Base-by-base conservation (phyloP, 495 filamentous ascomycete species). In the Saxophila tyrrhenica region DNA sequence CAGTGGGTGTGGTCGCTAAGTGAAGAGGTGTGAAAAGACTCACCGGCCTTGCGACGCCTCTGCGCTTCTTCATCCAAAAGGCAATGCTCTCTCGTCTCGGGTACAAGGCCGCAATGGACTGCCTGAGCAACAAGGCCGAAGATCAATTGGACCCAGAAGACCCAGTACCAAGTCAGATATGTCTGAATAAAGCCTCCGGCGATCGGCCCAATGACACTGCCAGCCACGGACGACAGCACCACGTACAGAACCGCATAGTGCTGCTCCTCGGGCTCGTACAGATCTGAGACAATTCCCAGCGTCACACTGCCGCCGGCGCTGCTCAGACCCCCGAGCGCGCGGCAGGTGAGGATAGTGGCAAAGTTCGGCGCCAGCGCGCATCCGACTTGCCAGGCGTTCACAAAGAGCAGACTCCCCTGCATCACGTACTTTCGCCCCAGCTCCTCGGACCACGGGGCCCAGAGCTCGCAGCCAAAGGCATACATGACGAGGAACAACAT, bases 361-460 rank as follows among this genome's bases (percentile, higher is more conserved):
- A 81, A 84, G 61, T 85, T 87, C 1, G 78, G 79, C 1, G 84
- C 84, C 25, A 89, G 57, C 0, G 77, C 85, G 51, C 82, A 83
- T 2, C 83, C 84, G n/a, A 89, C 71, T 58, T 84, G 80, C 77
- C 80, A 89, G 45, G 88, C 72, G 57, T 91, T 91, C 57, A 87
- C 82, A 17, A 91, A 64, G 38, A 79, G 72, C 41, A 89, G 65
- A 50, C 75, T 82, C 44, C 79, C 68, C 70, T 88, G 85, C 59
- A 88, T 72, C 60, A 88, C 74, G 2, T 76, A 78, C 72, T 78
- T 81, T 39, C 86, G 78, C 16, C 86, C 86, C 47, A 84, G 72
- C 58, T 90, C 86, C 59, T 90, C 86, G 23, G 75, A 80, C 85
- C 85, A 90, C 3, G 86, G 86, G 0, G 86, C 86, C 85, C 85